phyloP scores from a whole-genome alignment of 1,284 basidiomycete species.

The Termitomyces sp. region DNA sequence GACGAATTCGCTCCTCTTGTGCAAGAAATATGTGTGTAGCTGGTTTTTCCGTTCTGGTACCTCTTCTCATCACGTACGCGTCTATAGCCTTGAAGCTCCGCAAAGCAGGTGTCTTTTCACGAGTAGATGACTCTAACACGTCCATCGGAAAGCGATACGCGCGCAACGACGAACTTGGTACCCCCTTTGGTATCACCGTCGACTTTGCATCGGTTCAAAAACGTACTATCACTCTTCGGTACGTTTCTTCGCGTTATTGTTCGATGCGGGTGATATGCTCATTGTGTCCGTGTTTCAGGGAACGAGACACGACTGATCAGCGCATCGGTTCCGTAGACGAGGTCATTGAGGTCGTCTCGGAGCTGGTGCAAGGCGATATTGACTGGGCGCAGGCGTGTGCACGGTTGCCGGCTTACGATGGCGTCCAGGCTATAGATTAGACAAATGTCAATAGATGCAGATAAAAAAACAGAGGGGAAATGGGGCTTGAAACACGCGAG shows the following conservation, averaged over 20 bases:
- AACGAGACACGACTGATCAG: constrained; percentile 93
- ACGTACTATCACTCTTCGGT: constrained; percentile 85
- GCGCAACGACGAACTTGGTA: constrained; percentile 97
- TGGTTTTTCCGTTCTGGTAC: not conserved
- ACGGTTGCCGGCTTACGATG: constrained; percentile 78
- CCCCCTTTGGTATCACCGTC: constrained; percentile 93
- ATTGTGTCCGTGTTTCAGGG: constrained; percentile 40
- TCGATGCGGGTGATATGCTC: constrained; percentile 2
- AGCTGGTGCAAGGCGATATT: constrained; percentile 69
- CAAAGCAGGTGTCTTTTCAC: constrained; percentile 81
- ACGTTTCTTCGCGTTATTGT: constrained; percentile 25
- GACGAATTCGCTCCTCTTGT: constrained; percentile 84
- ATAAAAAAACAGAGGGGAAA: not conserved
- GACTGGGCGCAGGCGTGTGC: constrained; percentile 78
- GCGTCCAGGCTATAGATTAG: constrained; percentile 76
- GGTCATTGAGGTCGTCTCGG: constrained; percentile 78
- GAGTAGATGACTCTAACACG: constrained; percentile 93
- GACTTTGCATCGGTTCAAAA: constrained; percentile 95
- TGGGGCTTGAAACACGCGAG: no score
- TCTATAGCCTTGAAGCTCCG: constrained; percentile 79
- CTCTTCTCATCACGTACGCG: not conserved
- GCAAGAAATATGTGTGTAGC: constrained; percentile 80
- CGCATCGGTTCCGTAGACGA: constrained; percentile 91
- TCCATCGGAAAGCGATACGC: constrained; percentile 97
- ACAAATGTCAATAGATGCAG: not conserved